Conservation (phyloP, 2,329 filamentous ascomycete genomes). For the Pseudogymnoascus sp. region DNA sequence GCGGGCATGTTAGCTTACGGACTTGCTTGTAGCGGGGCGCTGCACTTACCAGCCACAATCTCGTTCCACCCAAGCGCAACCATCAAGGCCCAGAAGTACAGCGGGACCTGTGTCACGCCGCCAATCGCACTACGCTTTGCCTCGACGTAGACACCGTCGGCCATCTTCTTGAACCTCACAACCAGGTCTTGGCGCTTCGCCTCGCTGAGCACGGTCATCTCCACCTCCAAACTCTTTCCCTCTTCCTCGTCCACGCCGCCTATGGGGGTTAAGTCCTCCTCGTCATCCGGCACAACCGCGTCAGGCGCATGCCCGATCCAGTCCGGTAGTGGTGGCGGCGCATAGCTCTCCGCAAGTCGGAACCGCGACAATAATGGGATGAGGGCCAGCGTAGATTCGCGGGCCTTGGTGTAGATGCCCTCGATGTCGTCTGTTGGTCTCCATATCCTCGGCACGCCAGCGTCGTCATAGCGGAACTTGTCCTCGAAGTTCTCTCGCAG, state of each 20-base stretch:
- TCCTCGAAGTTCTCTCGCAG: constrained; percentile 98
- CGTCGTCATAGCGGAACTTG: constrained; percentile 96
- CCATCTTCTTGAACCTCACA: constrained; percentile 95
- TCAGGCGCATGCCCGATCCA: constrained; percentile 76
- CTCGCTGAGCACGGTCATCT: constrained; percentile 91
- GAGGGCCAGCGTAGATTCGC: constrained; percentile 83
- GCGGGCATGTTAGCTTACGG: constrained; percentile 17
- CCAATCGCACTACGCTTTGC: constrained; percentile 95
- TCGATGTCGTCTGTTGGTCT: constrained; percentile 95
- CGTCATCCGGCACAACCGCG: constrained; percentile 70
- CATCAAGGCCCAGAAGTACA: constrained; percentile 89
- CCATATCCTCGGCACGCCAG: constrained; percentile 93
- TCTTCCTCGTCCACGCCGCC: constrained; percentile 93
- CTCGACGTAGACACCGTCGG: constrained; percentile 95
- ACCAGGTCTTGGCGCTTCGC: constrained; percentile 85
- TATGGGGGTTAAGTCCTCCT: constrained; percentile 82
- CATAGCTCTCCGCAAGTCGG: constrained; percentile 64
- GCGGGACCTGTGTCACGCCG: constrained; percentile 83
- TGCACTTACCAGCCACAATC: constrained; percentile 73
- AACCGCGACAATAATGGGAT: constrained; percentile 86
- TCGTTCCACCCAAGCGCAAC: constrained; percentile 98
- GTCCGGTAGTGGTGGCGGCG: constrained; percentile 70
- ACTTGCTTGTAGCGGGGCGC: not conserved
- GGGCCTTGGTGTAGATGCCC: constrained; percentile 82
- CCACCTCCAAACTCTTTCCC: constrained; percentile 88